These are phyloP conservation scores for Alternaria infectoria DNA, from an alignment of 2,329 filamentous ascomycete genomes.

Conservation along the genomic window DNA sequence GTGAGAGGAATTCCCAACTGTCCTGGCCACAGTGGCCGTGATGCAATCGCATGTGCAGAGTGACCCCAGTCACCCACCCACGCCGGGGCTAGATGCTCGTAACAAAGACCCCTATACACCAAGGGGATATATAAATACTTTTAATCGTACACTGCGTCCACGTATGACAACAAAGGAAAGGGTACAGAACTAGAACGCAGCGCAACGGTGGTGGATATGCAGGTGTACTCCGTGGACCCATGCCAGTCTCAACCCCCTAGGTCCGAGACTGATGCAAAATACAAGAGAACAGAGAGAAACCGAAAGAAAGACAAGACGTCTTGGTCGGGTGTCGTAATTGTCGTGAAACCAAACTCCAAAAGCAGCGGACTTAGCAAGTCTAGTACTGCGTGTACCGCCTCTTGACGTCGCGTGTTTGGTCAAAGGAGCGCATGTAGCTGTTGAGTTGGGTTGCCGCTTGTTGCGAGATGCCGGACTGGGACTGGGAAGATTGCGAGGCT, in stretches of 20 bases:
- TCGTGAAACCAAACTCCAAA: constrained; percentile 29
- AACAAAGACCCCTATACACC: constrained; percentile 16
- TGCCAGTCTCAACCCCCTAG: constrained; percentile 17
- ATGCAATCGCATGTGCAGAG: constrained; percentile 12
- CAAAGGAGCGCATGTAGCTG: constrained; percentile 87
- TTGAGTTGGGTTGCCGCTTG: constrained; percentile 80
- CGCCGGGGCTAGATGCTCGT: constrained; percentile 21
- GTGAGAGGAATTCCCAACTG: constrained; percentile 31
- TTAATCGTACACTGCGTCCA: constrained; percentile 38
- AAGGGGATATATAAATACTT: constrained; percentile 37
- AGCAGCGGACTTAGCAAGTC: not conserved
- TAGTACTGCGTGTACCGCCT: constrained; percentile 49
- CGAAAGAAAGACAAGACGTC: constrained; percentile 7
- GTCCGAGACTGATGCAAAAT: constrained; percentile 20
- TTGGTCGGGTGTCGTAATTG: constrained; percentile 18
- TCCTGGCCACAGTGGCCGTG: constrained; percentile 14
- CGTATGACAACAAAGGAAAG: constrained; percentile 26
- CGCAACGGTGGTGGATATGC: constrained; percentile 26
- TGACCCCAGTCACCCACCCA: constrained; percentile 15
- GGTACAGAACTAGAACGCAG: constrained; percentile 30
- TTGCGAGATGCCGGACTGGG: constrained; percentile 67
- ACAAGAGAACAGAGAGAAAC: constrained; percentile 7
- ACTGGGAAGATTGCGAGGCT: constrained; percentile 70
- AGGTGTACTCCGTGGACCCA: constrained; percentile 29
- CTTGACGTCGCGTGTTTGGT: constrained; percentile 72